Evolutionary conservation across 177 flowering plant genomes (phyloP), one percentile per base, ranked within the genome.

Genomic region (Telopea speciosissima): DNA sequence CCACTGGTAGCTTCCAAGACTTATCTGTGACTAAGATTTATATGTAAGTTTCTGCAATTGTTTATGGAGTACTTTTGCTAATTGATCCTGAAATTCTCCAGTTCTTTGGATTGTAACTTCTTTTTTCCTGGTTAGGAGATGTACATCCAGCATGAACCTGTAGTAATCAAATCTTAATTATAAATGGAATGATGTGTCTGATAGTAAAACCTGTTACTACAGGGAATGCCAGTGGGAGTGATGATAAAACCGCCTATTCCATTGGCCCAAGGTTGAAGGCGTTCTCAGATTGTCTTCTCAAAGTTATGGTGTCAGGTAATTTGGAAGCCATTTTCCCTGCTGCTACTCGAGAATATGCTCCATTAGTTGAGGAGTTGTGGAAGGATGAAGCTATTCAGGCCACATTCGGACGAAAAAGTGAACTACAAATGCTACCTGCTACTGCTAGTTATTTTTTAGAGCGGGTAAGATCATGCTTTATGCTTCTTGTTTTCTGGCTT

Each of bases 301-400:
- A 91, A 80, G 79, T 83, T 63, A 91, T 93, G 97, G 91, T 81
- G 10, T 76, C 97, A 19, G 99, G 97, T 74, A 87, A 86, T 68
- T 72, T 92, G 81, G 97, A 92, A 79, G 90, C 83, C 68, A 82
- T 95, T 76, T 93, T 95, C 70, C 97, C 97, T 36, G 97, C 97
- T 75, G 92, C 97, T 66, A 87, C 87, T 77, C 90, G 99, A 75
- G 98, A 95, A 77, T 95, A 95, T 81, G 97, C 97, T 31, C 99
- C 97, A 40, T 66, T 90, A 62, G 89, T 91, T 63, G 97, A 90
- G 77, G 96, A 95, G 75, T 75, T 95, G 71, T 93, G 97, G 97
- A 90, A 83, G 66, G 86, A 86, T 85, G 70, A 87, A 65, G 97
- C 99, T 14, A 86, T 92, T 74, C 87, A 88, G 74, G 90, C 91